Evolutionary conservation across 148 eudicot species (phyloP), one percentile per base, ranked within the genome.

Genomic region (Drosera capensis): DNA sequence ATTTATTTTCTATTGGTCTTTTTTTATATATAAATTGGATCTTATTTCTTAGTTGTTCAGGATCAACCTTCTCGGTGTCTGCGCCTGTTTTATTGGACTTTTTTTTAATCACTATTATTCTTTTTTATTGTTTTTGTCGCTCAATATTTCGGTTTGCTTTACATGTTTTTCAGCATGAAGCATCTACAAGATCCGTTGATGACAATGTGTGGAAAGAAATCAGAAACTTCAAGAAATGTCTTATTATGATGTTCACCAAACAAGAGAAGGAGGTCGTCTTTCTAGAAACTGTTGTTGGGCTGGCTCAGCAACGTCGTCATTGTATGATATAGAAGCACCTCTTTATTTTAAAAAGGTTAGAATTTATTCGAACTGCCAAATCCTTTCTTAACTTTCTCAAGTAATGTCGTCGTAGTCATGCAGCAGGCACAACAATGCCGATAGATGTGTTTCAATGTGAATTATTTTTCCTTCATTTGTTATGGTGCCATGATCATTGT

Each of bases 151-250:
- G 3, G 17, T 12, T 35, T 13, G 23, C 14, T 3, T 28, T 25
- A 41, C 5, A 1, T 25, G 28, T 15, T 40, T 43, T 19, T 60
- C 85, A 90, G 99, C 99, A 90, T 62, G 99, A 90, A 66, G 54
- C 64, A 17, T 71, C 88, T 34, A 80, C 97, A 15, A 72, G 99
- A 58, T 58, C 73, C 53, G 78, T 90, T 20, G 99, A 90, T 49
- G 71, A 90, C 34, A 81, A 80, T 44, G 84, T 90, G 58, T 90
- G 99, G 99, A 85, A 75, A 14, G 99, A 90, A 59, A 73, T 90
- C 39, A 79, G 99, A 31, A 90, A 85, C 59, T 90, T 90, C 74
- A 90, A 90, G 74, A 90, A 90, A 61, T 90, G 99, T 48, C 73
- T 90, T 8, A 73, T 84, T 25, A 90, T 75, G 99, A 90, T 84